Conservation (phyloP, 208 protist genomes). For the Crithidia bombi region DNA sequence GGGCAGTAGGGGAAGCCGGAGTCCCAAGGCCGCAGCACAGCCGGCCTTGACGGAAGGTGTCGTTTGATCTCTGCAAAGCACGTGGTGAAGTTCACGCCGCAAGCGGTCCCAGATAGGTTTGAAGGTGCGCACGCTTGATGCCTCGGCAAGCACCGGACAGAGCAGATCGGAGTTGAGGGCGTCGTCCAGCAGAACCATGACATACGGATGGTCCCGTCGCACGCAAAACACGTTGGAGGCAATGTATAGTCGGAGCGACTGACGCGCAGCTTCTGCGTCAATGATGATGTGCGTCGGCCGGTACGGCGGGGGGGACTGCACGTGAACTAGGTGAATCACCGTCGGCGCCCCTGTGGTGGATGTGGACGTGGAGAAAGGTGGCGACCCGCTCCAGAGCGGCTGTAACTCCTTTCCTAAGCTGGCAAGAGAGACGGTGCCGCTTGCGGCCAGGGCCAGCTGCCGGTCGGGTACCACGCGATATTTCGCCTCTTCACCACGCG, state of each 20-base stretch:
- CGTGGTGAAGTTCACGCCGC: conserved; percentile 24
- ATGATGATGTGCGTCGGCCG: conserved; percentile 55
- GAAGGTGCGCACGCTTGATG: neutral
- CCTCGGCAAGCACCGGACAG: conserved; percentile 5
- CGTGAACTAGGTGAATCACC: neutral
- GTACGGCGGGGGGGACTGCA: conserved; percentile 57
- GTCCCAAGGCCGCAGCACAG: neutral
- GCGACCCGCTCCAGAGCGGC: conserved; percentile 16
- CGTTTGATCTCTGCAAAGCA: neutral
- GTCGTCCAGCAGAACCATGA: conserved; percentile 45
- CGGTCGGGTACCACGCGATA: conserved; percentile 18
- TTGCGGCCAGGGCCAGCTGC: neutral
- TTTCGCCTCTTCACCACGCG: neutral
- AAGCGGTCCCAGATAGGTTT: conserved; percentile 20
- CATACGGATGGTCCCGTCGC: conserved; percentile 22
- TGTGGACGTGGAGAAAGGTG: neutral
- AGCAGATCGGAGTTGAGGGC: conserved; percentile 19
- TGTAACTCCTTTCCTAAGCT: conserved; percentile 14
- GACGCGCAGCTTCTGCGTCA: conserved; percentile 38
- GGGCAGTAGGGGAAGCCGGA: conserved; percentile 36
- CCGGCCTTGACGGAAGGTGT: neutral
- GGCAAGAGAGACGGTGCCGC: neutral
- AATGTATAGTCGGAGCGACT: conserved; percentile 35
- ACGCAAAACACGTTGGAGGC: conserved; percentile 25
- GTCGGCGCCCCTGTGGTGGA: neutral